Conservation (phyloP, 2,329 filamentous ascomycete genomes). For the Penicillium rolfsii region DNA sequence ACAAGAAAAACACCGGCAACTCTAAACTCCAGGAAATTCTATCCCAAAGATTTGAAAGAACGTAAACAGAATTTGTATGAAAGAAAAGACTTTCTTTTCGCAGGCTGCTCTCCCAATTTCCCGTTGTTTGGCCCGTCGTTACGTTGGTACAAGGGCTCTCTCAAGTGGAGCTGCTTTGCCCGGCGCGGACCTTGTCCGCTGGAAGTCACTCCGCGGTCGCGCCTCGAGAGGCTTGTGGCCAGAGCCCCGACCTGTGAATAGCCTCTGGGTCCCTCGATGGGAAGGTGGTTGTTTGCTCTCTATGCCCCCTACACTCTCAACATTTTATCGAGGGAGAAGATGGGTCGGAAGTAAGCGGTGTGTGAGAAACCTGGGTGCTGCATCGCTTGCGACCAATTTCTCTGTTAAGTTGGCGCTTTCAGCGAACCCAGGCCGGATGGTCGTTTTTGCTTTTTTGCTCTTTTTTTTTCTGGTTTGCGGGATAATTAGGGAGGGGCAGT, state of each 20-base stretch:
- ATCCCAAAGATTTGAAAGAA: conserved; percentile 6
- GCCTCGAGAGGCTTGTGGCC: conserved; percentile 7
- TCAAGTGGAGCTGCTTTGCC: conserved; percentile 10
- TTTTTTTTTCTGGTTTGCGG: background rate
- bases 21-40: conserved; percentile 1
- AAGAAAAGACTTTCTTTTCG: background rate
- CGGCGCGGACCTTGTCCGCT: conserved; percentile 18
- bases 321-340: background rate
- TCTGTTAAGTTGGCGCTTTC: background rate
- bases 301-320: background rate
- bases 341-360: background rate
- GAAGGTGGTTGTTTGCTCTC: background rate
- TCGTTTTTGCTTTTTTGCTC: background rate
- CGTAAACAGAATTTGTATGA: background rate
- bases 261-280: conserved; percentile 1
- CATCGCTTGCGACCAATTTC: background rate
- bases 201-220: conserved; percentile 16
- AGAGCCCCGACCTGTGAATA: conserved; percentile 18
- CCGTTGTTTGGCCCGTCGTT: background rate
- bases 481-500: conserved; percentile 3
- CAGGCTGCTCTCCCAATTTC: background rate
- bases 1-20: conserved; percentile 2
- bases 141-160: background rate
- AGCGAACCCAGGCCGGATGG: background rate
- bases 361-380: background rate